These are phyloP conservation scores for Talaromyces sp. DNA, from an alignment of 2,329 filamentous ascomycete genomes.

Conservation along the genomic window DNA sequence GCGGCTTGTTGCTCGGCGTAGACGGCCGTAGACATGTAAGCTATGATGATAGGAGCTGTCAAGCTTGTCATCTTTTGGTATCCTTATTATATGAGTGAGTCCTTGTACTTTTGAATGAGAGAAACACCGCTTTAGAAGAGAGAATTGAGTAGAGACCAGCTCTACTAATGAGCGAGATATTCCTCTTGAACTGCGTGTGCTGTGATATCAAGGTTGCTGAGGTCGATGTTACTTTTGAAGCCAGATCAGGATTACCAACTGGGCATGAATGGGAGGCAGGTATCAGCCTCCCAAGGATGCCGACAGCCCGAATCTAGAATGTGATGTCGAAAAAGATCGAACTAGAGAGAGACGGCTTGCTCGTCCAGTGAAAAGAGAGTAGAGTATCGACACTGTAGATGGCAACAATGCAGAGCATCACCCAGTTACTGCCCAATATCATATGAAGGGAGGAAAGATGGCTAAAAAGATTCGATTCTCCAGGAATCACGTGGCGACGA, in stretches of 20 bases:
- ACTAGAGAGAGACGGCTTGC: not conserved
- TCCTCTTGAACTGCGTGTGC: not conserved
- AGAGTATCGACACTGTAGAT: not conserved
- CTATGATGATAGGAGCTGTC: not conserved
- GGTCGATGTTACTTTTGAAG: not conserved
- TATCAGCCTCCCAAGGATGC: not conserved
- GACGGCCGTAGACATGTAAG: constrained; percentile 7
- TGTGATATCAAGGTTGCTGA: not conserved
- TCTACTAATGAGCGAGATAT: not conserved
- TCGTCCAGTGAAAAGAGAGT: not conserved
- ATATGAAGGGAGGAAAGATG: not conserved
- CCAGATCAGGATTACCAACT: not conserved
- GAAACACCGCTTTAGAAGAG: not conserved
- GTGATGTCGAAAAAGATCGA: not conserved
- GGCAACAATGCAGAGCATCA: not conserved
- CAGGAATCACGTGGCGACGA: constrained; percentile 3
- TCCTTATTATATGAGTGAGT: not conserved
- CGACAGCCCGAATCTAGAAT: not conserved
- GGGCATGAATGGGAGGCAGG: not conserved
- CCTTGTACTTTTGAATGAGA: not conserved
- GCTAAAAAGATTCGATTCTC: not conserved
- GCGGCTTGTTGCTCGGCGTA: constrained; percentile 1
- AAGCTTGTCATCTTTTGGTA: not conserved
- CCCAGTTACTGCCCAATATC: not conserved
- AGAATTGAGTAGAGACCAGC: constrained; percentile 6